A percentile compares a stretch with the other conserved stretches of the same genome.
phyloP scores from a whole-genome alignment of 805 yeast species.

The Jamesozyma lodderae region DNA sequence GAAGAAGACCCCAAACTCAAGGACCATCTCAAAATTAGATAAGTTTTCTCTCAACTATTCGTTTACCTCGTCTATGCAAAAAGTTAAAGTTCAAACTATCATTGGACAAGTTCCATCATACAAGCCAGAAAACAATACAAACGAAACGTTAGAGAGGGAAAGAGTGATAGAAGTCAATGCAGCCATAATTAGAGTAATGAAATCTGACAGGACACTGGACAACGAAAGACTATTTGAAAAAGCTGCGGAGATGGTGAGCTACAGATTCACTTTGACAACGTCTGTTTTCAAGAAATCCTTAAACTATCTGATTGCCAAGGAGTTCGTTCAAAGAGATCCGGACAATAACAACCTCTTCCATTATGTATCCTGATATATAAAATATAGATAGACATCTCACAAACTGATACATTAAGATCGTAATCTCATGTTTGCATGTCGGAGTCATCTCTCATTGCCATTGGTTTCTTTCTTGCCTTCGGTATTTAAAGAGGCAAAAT shows the following conservation, averaged over 20 bases:
- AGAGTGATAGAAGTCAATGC: slow-evolving; percentile 69
- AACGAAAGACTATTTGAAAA: slow-evolving; percentile 65
- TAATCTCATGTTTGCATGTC: too few relatives aligned
- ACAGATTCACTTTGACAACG: slow-evolving; percentile 63
- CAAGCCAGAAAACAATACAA: slow-evolving; percentile 31
- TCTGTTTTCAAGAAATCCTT: slow-evolving; percentile 60
- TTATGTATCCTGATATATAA: slow-evolving; percentile 8
- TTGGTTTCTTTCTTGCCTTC: too few relatives aligned
- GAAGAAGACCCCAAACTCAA: slow-evolving; percentile 64
- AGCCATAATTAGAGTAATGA: slow-evolving; percentile 82
- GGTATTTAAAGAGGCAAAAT: too few relatives aligned
- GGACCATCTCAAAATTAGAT: slow-evolving; percentile 56
- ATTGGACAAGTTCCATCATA: slow-evolving; percentile 1
- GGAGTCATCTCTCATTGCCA: too few relatives aligned
- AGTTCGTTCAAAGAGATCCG: slow-evolving; percentile 66
- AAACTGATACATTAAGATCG: too few relatives aligned
- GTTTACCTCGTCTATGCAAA: slow-evolving; percentile 58
- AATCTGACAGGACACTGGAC: slow-evolving; percentile 49
- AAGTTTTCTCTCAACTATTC: slow-evolving; percentile 56
- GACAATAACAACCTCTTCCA: slow-evolving; percentile 34
- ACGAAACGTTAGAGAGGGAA: slow-evolving; percentile 50
- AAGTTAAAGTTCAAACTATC: slow-evolving; percentile 49
- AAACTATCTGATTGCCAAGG: slow-evolving; percentile 69
- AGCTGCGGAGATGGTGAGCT: slow-evolving; percentile 47
- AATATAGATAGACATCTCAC: too few relatives aligned